Percentiles rank a stretch among this genome's conserved stretches.
phyloP scores from a whole-genome alignment of 2,329 filamentous ascomycete species.

The Penicillium sp. region DNA sequence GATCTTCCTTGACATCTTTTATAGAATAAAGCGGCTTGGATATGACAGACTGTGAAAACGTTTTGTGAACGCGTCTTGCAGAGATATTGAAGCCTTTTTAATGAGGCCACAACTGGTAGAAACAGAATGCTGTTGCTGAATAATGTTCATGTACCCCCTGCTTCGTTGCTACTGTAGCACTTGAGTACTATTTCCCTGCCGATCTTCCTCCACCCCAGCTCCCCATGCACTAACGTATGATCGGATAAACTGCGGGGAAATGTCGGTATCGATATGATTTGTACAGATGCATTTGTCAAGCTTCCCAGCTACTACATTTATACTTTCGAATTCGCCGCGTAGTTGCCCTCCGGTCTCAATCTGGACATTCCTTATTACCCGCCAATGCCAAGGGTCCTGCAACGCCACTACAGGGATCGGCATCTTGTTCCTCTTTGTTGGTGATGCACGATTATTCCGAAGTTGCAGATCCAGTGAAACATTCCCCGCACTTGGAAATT shows the following conservation, averaged over 20 bases:
- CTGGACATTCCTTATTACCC: not conserved
- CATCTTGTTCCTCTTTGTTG: not conserved
- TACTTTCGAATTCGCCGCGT: not conserved
- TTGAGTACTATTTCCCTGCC: not conserved
- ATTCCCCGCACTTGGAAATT: conserved; percentile 8
- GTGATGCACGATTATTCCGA: not conserved
- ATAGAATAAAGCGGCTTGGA: no score
- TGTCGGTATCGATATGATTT: not conserved
- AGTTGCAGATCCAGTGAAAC: not conserved
- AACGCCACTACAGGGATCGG: conserved; percentile 9
- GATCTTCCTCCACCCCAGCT: not conserved
- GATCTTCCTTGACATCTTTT: no score
- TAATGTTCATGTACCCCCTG: not conserved
- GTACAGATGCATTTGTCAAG: not conserved
- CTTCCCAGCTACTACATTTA: not conserved
- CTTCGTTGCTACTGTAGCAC: not conserved
- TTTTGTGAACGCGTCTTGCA: no score
- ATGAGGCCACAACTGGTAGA: no score
- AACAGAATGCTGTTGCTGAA: no score
- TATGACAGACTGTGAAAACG: no score
- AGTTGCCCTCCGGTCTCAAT: not conserved
- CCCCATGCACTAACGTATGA: not conserved
- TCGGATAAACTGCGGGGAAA: not conserved
- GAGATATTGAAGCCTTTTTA: no score
- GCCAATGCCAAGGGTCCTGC: not conserved